Evolutionary conservation across 257 asterid genomes (phyloP).

Genomic region (Lantana camara): DNA sequence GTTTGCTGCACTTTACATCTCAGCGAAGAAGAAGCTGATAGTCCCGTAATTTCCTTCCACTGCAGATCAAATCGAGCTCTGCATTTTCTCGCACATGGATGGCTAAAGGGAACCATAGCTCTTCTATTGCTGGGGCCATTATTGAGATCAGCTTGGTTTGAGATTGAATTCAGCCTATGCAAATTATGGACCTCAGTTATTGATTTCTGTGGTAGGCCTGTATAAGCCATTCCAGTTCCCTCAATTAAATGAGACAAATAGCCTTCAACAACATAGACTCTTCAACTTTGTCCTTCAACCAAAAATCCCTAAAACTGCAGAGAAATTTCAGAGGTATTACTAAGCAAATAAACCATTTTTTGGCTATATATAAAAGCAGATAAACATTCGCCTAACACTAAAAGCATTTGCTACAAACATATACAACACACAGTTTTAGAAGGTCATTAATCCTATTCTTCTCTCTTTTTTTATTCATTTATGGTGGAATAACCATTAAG

Average conservation of each 20-base stretch:
- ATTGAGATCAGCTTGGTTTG: slow-evolving; percentile 37
- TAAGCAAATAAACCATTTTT: slow-evolving; percentile 13
- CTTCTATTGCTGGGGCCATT: slow-evolving; percentile 25
- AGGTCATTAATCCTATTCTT: neutral
- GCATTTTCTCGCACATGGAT: slow-evolving; percentile 24
- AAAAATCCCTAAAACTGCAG: slow-evolving; percentile 21
- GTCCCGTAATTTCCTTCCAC: slow-evolving; percentile 33
- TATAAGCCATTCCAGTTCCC: slow-evolving; percentile 42
- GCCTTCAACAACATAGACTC: neutral
- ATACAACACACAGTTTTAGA: neutral
- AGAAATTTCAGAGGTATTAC: slow-evolving; percentile 1
- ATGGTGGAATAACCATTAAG: neutral
- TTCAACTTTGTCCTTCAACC: slow-evolving; percentile 17
- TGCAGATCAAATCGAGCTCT: slow-evolving; percentile 26
- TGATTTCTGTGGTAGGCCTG: slow-evolving; percentile 43
- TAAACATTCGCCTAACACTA: neutral
- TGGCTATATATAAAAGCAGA: neutral
- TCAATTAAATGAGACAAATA: slow-evolving; percentile 7
- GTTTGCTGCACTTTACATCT: slow-evolving; percentile 42
- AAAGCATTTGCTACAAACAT: neutral
- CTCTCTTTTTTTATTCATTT: neutral
- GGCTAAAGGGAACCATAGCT: slow-evolving; percentile 30
- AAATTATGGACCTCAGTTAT: slow-evolving; percentile 40
- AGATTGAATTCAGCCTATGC: slow-evolving; percentile 33
- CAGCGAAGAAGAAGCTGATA: slow-evolving; percentile 27